A percentile compares a stretch with the other conserved stretches of the same genome.
These are phyloP conservation scores for Rhododendron kiyosumense DNA, from an alignment of 148 eudicot genomes.

Conservation along the genomic window DNA sequence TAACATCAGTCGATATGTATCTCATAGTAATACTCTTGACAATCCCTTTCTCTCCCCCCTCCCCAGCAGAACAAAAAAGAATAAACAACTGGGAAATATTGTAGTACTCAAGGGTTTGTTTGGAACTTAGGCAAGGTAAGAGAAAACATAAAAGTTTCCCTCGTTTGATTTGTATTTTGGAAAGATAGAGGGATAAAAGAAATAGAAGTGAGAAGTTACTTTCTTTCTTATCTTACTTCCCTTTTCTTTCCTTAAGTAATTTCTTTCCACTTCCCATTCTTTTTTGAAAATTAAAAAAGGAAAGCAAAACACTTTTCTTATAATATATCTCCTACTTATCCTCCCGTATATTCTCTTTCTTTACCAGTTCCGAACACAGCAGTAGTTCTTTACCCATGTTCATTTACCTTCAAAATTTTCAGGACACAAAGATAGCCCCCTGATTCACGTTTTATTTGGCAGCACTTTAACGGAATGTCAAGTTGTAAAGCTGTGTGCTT, in stretches of 20 bases:
- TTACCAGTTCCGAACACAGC: neutral
- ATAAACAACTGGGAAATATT: neutral
- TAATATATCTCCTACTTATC: neutral
- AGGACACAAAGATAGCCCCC: neutral
- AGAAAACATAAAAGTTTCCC: neutral
- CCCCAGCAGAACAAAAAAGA: neutral
- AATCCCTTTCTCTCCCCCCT: neutral
- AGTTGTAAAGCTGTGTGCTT: neutral
- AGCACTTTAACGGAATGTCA: neutral
- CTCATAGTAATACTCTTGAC: neutral
- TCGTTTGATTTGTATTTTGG: neutral
- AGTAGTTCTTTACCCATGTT: neutral
- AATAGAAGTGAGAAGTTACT: neutral
- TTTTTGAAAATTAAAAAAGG: neutral
- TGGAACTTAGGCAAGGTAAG: neutral
- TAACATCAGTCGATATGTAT: neutral
- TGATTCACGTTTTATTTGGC: neutral
- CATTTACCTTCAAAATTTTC: neutral
- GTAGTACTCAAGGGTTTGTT: neutral
- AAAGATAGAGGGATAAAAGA: neutral
- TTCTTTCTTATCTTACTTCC: neutral
- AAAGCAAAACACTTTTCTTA: neutral
- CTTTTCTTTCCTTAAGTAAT: no score
- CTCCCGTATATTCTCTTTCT: neutral
- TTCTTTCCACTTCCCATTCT: neutral